phyloP scores from a whole-genome alignment of 352 stramenopile genomes.

The Blastocystis sp. region DNA sequence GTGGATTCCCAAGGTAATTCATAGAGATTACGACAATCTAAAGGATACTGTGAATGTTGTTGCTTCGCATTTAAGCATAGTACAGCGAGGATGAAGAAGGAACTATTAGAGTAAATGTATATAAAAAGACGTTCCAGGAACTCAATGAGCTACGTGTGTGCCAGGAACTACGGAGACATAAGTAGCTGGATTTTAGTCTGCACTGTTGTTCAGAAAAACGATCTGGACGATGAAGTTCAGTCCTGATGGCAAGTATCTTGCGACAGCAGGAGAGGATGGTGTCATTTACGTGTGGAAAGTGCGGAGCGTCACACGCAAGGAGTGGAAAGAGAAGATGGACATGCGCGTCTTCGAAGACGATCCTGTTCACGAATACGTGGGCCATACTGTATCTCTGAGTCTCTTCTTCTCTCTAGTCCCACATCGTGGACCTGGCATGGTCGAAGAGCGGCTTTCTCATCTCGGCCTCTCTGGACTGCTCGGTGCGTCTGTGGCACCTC shows the following conservation, averaged over 20 bases:
- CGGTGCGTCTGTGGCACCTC: conserved; percentile 67
- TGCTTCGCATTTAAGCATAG: background rate
- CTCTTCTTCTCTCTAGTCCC: background rate
- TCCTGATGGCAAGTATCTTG: conserved; percentile 65
- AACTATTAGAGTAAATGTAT: background rate
- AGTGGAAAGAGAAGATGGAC: conserved; percentile 22
- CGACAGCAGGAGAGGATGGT: conserved; percentile 64
- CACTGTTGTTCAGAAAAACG: background rate
- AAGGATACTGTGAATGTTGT: background rate
- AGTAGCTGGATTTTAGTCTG: background rate
- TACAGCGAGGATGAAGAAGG: background rate
- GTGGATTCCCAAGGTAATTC: background rate
- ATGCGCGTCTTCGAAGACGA: conserved; percentile 64
- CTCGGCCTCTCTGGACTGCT: conserved; percentile 67
- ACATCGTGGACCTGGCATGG: conserved; percentile 67
- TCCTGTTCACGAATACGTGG: conserved; percentile 65
- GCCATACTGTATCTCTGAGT: conserved; percentile 64
- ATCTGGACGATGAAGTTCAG: conserved; percentile 67
- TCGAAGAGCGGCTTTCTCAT: conserved; percentile 67
- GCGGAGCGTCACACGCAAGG: conserved; percentile 47
- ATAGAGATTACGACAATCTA: background rate
- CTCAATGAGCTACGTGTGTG: conserved; percentile 46
- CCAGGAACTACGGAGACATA: conserved; percentile 30
- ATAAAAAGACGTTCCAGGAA: conserved; percentile 26
- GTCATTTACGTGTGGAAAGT: conserved; percentile 63